These are phyloP conservation scores for Chaetothyriales sp. DNA, from an alignment of 2,329 filamentous ascomycete species.

Conservation along the genomic window DNA sequence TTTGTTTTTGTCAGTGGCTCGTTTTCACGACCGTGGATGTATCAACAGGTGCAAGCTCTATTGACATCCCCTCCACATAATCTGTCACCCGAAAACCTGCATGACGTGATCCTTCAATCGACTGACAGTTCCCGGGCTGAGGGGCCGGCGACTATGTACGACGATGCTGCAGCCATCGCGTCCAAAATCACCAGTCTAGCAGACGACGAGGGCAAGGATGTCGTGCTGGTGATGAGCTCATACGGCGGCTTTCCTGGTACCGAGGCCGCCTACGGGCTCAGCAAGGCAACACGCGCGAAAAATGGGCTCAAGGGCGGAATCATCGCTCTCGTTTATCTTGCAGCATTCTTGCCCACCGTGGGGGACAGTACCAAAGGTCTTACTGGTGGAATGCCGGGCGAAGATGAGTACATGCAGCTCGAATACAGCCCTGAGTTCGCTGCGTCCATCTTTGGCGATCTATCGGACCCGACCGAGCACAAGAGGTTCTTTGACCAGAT, in stretches of 20 bases:
- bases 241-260: conserved; percentile 23
- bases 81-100: no score
- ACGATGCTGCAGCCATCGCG: not conserved
- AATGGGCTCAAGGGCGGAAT: conserved; percentile 23
- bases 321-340: conserved; percentile 3
- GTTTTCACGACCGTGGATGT: no score
- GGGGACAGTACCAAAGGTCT: conserved; percentile 5
- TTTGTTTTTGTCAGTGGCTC: no score
- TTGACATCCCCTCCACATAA: no score
- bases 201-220: conserved; percentile 21
- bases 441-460: no score
- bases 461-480: no score
- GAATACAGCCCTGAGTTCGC: no score
- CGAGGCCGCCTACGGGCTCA: conserved; percentile 21
- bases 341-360: conserved; percentile 2
- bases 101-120: no score
- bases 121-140: not conserved
- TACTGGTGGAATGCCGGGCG: no score
- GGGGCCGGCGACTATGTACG: not conserved
- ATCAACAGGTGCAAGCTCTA: no score
- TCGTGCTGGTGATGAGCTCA: conserved; percentile 25
- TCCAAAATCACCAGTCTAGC: not conserved
- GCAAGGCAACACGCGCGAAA: conserved; percentile 18
- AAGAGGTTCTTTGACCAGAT: no score
- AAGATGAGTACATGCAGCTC: no score